phyloP scores from a whole-genome alignment of 164 flowering plant species.

The Dillenia suffruticosa region DNA sequence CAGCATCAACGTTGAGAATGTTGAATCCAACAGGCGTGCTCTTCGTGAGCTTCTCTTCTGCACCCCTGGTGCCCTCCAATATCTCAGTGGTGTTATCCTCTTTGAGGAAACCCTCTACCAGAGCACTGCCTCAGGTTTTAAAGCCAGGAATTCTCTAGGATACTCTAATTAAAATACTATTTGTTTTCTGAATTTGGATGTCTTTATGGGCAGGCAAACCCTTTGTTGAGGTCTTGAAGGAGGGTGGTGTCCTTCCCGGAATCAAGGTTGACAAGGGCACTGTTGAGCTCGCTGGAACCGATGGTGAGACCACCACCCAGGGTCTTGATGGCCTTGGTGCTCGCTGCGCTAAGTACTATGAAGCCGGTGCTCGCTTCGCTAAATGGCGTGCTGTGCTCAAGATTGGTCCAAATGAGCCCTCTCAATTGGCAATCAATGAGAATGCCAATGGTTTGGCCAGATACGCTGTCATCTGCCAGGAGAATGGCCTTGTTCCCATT shows the following conservation, averaged over 20 bases:
- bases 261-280: constrained; percentile 86
- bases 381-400: constrained; percentile 81
- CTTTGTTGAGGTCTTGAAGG: constrained; percentile 69
- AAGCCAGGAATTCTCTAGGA: background rate
- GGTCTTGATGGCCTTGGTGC: constrained; percentile 73
- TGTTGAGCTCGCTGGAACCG: constrained; percentile 69
- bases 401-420: constrained; percentile 67
- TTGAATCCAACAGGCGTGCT: constrained; percentile 64
- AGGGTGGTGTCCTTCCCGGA: constrained; percentile 69
- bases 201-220: constrained; percentile 45
- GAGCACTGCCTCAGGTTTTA: constrained; percentile 47
- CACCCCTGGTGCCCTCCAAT: constrained; percentile 59
- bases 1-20: constrained; percentile 74
- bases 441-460: constrained; percentile 74
- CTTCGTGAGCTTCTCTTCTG: constrained; percentile 77
- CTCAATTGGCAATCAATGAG: constrained; percentile 58
- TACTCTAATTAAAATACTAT: background rate
- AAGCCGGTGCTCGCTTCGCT: constrained; percentile 75
- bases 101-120: constrained; percentile 80
- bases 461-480: constrained; percentile 78
- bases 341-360: constrained; percentile 60
- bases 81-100: constrained; percentile 74
- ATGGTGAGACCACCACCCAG: constrained; percentile 79
- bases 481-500: constrained; percentile 71
- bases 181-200: background rate